Base-by-base conservation (phyloP, 805 yeast species). In the Candida maesae region DNA sequence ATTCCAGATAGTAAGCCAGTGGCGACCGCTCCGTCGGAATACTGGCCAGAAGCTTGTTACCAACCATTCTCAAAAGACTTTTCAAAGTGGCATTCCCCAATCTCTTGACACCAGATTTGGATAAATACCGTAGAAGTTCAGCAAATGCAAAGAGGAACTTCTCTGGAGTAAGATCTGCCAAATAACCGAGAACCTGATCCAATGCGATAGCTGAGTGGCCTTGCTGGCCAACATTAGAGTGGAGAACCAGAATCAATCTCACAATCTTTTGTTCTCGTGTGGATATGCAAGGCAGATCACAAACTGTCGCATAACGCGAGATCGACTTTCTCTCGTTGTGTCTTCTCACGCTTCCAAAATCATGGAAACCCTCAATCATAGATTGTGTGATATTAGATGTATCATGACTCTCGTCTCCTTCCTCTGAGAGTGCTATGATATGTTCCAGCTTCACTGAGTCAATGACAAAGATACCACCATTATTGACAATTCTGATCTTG, bases 21-120 rank as follows among this genome's bases (percentile, higher is more conserved):
- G 76, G 79, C 10, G 55, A 58, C 35, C 73, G 61, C 45, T 73
- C 74, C 17, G 55, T 52, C 8, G 49, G 63, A 12, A 48, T 32
- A 3, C 58, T 42, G 7, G 18, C 18, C 6, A 72, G 33, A 10
- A 53, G 16, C 13, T 48, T 53, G 5, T 36, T 33, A 6, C 58
- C 58, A 20, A 51, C 39, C 11, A 34, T 39, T 29, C 50, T 45
- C 28, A 52, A 18, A 1, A 52, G 34, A 8, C 15, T 18, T 9
- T 37, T 25, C 18, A 33, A n/a, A 5, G 11, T 33, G n/a, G 8
- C 24, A 13, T 26, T 34, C 2, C 29, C 16, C 5, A 34, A 6
- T 10, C 24, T 24, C 16, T 12, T 26, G 17, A 26, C 15, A 5
- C n/a, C 21, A 13, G 8, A 9, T 12, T 14, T 11, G 7, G 23